Evolutionary conservation across 2,329 filamentous ascomycete genomes (phyloP), one percentile per base, ranked within the genome.

Genomic region (Ophidiomyces ophidiicola): DNA sequence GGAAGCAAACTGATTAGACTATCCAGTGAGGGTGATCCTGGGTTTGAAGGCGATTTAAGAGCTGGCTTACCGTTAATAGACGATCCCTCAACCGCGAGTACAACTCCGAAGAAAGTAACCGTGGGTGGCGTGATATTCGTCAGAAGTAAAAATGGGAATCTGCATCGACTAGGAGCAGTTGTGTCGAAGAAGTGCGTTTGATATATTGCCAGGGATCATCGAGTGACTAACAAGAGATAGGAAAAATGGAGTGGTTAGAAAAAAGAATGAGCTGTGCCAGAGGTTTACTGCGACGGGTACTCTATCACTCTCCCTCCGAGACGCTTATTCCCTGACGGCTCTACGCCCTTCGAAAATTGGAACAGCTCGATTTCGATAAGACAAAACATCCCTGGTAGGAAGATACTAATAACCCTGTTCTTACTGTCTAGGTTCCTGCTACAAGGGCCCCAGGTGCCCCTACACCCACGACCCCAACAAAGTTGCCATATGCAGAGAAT

Each of bases 401-500:
- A 26, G 40, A 39, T 48, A 46, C 47, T 48, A 34, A 50, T 53
- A 52, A 51, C 53, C n/a, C n/a, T 46, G 45, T 43, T 48, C 49
- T 50, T 46, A 33, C 35, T 44, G 41, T 59, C 24, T 69, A 94
- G 90, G 90, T 65, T 80, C 79, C 48, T 98, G 90, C 60, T 69
- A 76, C 41, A 84, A 84, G 60, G 87, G 88, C 43, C 80, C 81
- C 5, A 67, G 64, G 33, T 98, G 90, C 61, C 79, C 74, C 40
- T 90, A 81, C 56, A 67, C 78, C 35, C 90, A 98, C 68, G 83
- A 98, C 55, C 74, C 82, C 29, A 69, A 76, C 56, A 93, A 84
- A 64, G 83, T 93, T 53, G 83, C 88, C 41, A 78, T 90, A 41
- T 98, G 90, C 76, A 90, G 84, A 62, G 78, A 83, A 39, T 86